A percentile compares a stretch with the other conserved stretches of the same genome.
Conservation (phyloP, 805 yeast species). For the Wickerhamomyces subpelliculosus region DNA sequence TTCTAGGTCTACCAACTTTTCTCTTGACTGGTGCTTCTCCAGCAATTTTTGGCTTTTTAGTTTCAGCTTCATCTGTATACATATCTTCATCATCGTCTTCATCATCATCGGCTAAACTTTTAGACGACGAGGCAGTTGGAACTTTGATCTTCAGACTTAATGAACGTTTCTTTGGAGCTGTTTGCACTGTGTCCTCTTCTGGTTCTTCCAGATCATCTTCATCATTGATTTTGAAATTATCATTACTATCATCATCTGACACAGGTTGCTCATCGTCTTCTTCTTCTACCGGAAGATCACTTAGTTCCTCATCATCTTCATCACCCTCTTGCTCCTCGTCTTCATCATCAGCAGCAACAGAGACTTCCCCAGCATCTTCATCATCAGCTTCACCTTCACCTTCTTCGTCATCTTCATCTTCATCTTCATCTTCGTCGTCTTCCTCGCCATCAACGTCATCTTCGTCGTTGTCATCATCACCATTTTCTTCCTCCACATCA, state of each 20-base stretch:
- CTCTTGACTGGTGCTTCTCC: background rate
- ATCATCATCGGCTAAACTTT: background rate
- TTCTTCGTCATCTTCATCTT: conserved; percentile 11
- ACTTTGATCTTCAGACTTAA: conserved; percentile 14
- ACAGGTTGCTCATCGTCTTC: conserved; percentile 1
- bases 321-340: background rate
- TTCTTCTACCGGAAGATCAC: background rate
- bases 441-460: conserved; percentile 7
- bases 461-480: conserved; percentile 9
- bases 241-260: conserved; percentile 12
- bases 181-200: background rate
- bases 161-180: conserved; percentile 6
- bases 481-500: conserved; percentile 2
- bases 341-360: background rate
- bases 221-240: conserved; percentile 10
- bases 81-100: conserved; percentile 1
- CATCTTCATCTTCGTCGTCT: conserved; percentile 13
- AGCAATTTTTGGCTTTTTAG: background rate
- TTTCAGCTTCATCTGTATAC: background rate
- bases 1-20: conserved; percentile 2
- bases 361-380: conserved; percentile 6
- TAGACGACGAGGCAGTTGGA: conserved; percentile 3
- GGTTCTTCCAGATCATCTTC: conserved; percentile 8
- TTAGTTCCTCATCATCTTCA: background rate
- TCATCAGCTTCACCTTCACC: conserved; percentile 11